A percentile compares a stretch with the other conserved stretches of the same genome.
These are phyloP conservation scores for Parasitella parasitica DNA, from an alignment of 371 early-diverging fungal genomes.

Conservation along the genomic window DNA sequence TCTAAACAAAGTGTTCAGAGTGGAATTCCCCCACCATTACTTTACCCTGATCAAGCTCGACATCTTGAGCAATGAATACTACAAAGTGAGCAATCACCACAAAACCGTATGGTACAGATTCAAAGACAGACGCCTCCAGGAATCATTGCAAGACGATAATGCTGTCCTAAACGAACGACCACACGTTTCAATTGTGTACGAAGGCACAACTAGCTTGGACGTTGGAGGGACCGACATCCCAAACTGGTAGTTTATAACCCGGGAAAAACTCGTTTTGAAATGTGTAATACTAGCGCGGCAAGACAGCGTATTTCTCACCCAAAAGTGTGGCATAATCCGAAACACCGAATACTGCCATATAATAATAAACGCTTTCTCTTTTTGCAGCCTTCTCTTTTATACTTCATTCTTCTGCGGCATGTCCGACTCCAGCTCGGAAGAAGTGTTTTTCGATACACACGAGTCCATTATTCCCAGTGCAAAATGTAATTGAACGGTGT, in stretches of 20 bases:
- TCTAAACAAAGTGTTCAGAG: neutral
- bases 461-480: neutral
- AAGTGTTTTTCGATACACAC: conserved; percentile 1
- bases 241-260: neutral
- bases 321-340: conserved; percentile 1
- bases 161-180: neutral
- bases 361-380: neutral
- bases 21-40: neutral
- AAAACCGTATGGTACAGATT: neutral
- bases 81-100: neutral
- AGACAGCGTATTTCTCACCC: neutral
- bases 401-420: neutral
- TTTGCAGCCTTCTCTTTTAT: neutral
- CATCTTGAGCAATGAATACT: neutral
- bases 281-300: neutral
- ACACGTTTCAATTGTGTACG: neutral
- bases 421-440: conserved; percentile 7
- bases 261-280: neutral
- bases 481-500: neutral
- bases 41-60: neutral
- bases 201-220: neutral
- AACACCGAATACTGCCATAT: neutral
- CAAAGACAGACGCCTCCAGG: neutral
- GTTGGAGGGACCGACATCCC: neutral
- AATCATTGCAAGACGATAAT: neutral